A percentile compares a stretch with the other conserved stretches of the same genome.
These are phyloP conservation scores for Apiotrichum mycotoxinovorans DNA, from an alignment of 1,284 basidiomycete genomes.

Conservation along the genomic window DNA sequence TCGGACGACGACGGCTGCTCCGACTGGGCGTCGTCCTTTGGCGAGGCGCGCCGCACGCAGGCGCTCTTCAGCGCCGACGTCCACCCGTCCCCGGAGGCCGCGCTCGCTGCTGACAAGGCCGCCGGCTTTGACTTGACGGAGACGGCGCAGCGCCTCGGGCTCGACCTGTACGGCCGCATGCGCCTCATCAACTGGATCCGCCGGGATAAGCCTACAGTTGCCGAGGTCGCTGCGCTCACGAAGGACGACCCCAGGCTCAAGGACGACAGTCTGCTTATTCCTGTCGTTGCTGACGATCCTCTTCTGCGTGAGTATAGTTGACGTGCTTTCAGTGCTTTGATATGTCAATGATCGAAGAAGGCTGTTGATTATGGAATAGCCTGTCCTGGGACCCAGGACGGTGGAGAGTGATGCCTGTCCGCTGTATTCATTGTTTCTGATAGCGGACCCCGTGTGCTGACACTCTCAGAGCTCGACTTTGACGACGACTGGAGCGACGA, in stretches of 20 bases:
- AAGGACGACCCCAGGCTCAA: constrained; percentile 49
- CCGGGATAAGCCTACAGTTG: constrained; percentile 50
- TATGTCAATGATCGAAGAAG: too few relatives aligned
- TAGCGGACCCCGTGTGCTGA: too few relatives aligned
- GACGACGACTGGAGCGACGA: constrained; percentile 69
- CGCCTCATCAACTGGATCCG: constrained; percentile 83
- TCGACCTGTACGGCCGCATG: constrained; percentile 69
- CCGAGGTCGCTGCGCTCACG: constrained; percentile 3
- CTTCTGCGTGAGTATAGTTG: constrained; percentile 78
- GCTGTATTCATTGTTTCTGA: too few relatives aligned
- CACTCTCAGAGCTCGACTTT: constrained; percentile 56
- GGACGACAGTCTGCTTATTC: constrained; percentile 73
- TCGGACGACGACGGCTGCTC: constrained; percentile 32
- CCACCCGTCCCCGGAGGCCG: constrained; percentile 61
- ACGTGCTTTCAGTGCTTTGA: too few relatives aligned
- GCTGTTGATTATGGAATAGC: too few relatives aligned
- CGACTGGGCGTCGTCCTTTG: constrained; percentile 44
- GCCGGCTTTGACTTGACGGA: constrained; percentile 38
- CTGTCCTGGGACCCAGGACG: too few relatives aligned
- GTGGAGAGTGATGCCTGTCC: too few relatives aligned
- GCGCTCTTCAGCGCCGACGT: constrained; percentile 75
- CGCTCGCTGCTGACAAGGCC: constrained; percentile 62
- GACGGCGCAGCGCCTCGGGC: constrained; percentile 34
- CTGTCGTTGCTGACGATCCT: constrained; percentile 76
- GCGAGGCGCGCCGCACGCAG: constrained; percentile 53